Evolutionary conservation across 345 rosid genomes (phyloP).

Genomic region (Physaria fendleri): DNA sequence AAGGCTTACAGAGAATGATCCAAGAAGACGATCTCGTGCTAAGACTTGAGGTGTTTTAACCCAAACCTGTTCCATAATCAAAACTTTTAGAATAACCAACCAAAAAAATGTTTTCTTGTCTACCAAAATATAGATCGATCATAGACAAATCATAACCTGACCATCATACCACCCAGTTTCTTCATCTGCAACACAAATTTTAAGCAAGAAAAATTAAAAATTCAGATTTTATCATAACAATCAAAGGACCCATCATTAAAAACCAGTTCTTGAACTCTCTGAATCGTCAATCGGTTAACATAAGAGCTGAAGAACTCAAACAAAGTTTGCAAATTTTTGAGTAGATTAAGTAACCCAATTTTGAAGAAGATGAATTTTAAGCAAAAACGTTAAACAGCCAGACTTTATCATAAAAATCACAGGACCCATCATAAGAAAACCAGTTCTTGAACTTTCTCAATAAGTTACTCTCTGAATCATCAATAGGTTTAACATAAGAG

Average conservation of each 20-base stretch:
- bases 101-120: neutral
- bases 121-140: neutral
- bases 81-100: neutral
- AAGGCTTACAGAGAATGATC: conserved; percentile 63
- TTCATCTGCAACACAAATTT: conserved; percentile 78
- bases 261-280: no score
- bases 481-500: no score
- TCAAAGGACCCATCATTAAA: no score
- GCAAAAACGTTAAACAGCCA: no score
- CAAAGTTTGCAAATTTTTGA: no score
- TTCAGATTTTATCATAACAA: no score
- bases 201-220: neutral
- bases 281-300: no score
- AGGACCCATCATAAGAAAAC: neutral
- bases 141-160: conserved; percentile 46
- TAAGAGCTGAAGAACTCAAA: no score
- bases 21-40: conserved; percentile 89
- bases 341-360: no score
- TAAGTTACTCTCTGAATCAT: neutral
- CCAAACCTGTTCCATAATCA: conserved; percentile 54
- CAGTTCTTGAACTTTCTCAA: neutral
- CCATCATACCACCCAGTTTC: conserved; percentile 99
- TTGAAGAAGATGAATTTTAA: no score
- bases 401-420: no score
- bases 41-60: conserved; percentile 88